Conservation (phyloP, 148 eudicot species). For the Fagopyrum tataricum region DNA sequence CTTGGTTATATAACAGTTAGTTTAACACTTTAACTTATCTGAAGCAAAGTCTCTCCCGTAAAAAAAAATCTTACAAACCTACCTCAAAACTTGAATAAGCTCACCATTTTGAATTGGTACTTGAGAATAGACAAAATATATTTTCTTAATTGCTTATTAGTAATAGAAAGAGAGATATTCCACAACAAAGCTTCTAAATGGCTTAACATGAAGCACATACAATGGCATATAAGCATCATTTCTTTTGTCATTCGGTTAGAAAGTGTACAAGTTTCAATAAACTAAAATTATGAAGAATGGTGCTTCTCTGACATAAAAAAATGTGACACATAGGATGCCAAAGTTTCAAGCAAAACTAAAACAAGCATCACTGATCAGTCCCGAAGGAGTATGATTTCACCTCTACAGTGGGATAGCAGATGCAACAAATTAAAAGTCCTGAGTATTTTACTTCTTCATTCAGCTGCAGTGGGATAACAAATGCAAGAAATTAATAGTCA, state of each 20-base stretch:
- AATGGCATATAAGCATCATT: not conserved
- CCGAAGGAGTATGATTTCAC: no score
- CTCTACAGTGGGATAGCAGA: no score
- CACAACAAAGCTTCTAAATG: not conserved
- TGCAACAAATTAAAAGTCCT: no score
- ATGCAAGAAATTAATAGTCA: no score
- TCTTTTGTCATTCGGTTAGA: not conserved
- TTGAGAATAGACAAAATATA: constrained; percentile 87
- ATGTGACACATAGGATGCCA: not conserved
- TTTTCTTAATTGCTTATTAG: constrained; percentile 79
- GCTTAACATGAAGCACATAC: not conserved
- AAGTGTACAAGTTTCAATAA: not conserved
- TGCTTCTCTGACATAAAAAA: not conserved
- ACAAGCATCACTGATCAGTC: no score
- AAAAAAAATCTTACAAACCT: constrained; percentile 11
- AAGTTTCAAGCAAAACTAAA: no score
- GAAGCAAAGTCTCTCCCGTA: constrained; percentile 5
- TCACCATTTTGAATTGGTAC: constrained; percentile 90
- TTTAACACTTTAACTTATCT: constrained; percentile 14
- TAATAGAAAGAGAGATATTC: not conserved
- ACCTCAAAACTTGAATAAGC: constrained; percentile 92
- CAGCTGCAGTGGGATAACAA: no score
- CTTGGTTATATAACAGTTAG: constrained; percentile 25
- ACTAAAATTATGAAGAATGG: not conserved
- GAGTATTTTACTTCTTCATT: no score